Evolutionary conservation across 2,329 filamentous ascomycete species (phyloP).

Genomic region (Fusarium abutilonis): DNA sequence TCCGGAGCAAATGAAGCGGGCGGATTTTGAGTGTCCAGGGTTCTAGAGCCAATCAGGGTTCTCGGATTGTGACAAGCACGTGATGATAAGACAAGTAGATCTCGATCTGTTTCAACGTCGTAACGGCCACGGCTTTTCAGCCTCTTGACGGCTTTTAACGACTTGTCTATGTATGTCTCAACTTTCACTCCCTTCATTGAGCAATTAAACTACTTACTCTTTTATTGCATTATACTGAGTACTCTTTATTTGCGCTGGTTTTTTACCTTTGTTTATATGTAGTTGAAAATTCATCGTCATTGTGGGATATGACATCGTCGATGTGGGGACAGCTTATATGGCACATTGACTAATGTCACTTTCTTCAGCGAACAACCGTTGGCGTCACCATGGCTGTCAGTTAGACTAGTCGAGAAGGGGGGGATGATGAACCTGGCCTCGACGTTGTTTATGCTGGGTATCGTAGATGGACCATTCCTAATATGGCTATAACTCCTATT

Average conservation of each 20-base stretch:
- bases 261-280: background rate
- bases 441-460: constrained; percentile 32
- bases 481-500: constrained; percentile 4
- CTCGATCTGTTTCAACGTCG: constrained; percentile 21
- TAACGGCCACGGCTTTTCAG: constrained; percentile 12
- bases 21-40: constrained; percentile 40
- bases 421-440: constrained; percentile 18
- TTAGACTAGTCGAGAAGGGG: constrained; percentile 20
- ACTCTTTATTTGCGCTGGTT: background rate
- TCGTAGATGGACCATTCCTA: constrained; percentile 34
- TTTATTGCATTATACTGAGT: background rate
- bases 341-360: constrained; percentile 26
- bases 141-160: background rate
- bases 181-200: background rate
- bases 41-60: constrained; percentile 34
- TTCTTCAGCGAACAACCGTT: constrained; percentile 25
- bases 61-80: constrained; percentile 18
- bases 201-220: background rate
- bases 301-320: constrained; percentile 21
- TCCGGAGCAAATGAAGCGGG: constrained; percentile 39
- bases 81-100: constrained; percentile 42
- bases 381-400: constrained; percentile 21
- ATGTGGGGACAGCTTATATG: constrained; percentile 35
- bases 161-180: background rate
- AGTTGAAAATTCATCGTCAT: constrained; percentile 21